phyloP scores from a whole-genome alignment of 1,284 basidiomycete species.

The Ustilago nuda region DNA sequence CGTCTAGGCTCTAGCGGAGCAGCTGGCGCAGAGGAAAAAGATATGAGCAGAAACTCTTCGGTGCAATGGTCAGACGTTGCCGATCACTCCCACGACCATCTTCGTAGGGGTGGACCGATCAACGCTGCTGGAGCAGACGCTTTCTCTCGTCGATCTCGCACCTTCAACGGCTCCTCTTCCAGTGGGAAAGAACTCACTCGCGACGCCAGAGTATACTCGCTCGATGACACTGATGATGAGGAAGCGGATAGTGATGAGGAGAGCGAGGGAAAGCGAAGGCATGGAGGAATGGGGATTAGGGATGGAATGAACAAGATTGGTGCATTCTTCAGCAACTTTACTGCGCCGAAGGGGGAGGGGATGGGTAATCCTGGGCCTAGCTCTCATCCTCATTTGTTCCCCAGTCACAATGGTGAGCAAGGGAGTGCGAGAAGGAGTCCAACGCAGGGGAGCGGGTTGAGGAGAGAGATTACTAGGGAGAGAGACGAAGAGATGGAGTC shows the following conservation, averaged over 20 bases:
- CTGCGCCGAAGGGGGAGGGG: constrained; percentile 51
- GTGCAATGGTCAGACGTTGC: constrained; percentile 58
- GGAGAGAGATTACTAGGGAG: constrained; percentile 3
- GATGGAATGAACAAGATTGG: constrained; percentile 44
- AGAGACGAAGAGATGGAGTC: not conserved
- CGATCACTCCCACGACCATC: constrained; percentile 27
- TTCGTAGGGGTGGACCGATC: constrained; percentile 17
- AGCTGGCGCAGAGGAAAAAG: not conserved
- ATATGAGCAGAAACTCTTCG: constrained; percentile 21
- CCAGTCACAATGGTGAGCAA: constrained; percentile 3
- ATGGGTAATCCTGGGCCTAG: constrained; percentile 55
- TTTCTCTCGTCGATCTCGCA: constrained; percentile 27
- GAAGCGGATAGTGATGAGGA: constrained; percentile 21
- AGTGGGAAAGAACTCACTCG: constrained; percentile 29
- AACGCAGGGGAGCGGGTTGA: not conserved
- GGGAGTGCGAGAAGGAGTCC: constrained; percentile 1
- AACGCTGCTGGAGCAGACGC: constrained; percentile 28
- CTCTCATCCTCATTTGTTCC: constrained; percentile 47
- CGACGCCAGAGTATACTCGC: constrained; percentile 21
- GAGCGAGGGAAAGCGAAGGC: constrained; percentile 2
- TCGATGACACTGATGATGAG: constrained; percentile 18
- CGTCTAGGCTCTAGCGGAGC: constrained; percentile 5
- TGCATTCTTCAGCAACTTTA: constrained; percentile 47
- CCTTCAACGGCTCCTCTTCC: constrained; percentile 18
- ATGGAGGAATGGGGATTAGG: constrained; percentile 28